Conservation (phyloP, 306 rosid species). For the Urtica urens region DNA sequence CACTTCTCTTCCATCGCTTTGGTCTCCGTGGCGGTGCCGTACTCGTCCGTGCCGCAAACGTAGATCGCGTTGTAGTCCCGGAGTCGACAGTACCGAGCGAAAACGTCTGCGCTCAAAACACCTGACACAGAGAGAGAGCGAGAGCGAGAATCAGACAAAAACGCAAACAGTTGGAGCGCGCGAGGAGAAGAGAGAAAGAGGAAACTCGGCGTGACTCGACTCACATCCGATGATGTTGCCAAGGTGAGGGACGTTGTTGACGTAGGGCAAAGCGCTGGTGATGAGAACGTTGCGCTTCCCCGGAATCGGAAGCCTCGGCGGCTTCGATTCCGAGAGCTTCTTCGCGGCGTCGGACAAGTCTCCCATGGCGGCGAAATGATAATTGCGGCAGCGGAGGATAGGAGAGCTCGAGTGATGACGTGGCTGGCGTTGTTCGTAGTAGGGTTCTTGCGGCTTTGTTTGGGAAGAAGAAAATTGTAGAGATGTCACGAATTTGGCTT, state of each 20-base stretch:
- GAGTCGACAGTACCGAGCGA: slow-evolving; percentile 82
- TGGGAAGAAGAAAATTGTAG: too few relatives aligned
- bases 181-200: background rate
- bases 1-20: slow-evolving; percentile 92
- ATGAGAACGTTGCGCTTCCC: slow-evolving; percentile 85
- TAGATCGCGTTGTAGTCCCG: slow-evolving; percentile 72
- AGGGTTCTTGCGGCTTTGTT: too few relatives aligned
- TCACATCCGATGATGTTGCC: slow-evolving; percentile 86
- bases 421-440: too few relatives aligned
- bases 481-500: too few relatives aligned
- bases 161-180: slow-evolving; percentile 1
- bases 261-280: slow-evolving; percentile 93
- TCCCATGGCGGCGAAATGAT: slow-evolving; percentile 25
- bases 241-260: slow-evolving; percentile 94
- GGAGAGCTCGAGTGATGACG: too few relatives aligned
- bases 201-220: background rate
- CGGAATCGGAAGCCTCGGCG: slow-evolving; percentile 54
- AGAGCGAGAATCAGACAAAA: background rate
- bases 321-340: slow-evolving; percentile 4
- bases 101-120: slow-evolving; percentile 90
- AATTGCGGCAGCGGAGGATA: too few relatives aligned
- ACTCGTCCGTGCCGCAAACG: slow-evolving; percentile 89
- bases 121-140: slow-evolving; percentile 19
- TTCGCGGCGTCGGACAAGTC: slow-evolving; percentile 13
- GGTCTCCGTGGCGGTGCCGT: slow-evolving; percentile 93